Base-by-base conservation (phyloP, 805 yeast species). In the Candida broadrunensis region DNA sequence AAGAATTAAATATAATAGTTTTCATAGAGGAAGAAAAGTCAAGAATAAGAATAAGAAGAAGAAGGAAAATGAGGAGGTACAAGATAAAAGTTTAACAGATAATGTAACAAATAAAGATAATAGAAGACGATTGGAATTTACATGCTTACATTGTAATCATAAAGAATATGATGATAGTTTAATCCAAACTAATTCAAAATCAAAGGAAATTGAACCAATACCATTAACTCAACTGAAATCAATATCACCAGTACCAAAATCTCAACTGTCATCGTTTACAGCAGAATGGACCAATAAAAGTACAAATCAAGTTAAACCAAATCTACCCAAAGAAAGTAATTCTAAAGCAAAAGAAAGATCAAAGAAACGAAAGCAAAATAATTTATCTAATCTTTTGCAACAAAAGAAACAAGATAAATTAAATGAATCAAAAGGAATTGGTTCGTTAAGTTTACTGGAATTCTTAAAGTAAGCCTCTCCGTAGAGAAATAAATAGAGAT, bases 301-400 rank as follows among this genome's bases (percentile, higher is more conserved):
- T 18, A 31, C 37, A 8, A 43, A 37, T 21, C 41, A 37, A 16
- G 43, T 43, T 3, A 41, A 36, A 4, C 11, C 31, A 5, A 32
- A 31, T 19, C 9, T 21, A 21, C 26, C 37, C 12, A 12, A 13
- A 4, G 25, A 23, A 11, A 15, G 11, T 15, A 29, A 44, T 16
- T 14, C 33, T 21, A 36, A 40, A 23, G 63, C 70, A 1, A 71
- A 66, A 47, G 65, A 64, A 17, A 56, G 76, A 35, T 62, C 71
- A 14, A 77, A 74, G 51, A 76, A 73, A 56, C 60, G 77, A 35
- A 76, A 73, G 52, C 62, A 62, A 51, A 72, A 65, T 42, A 65
- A 71, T 15, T 56, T 77, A 19, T 56, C 70, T 2, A 67, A 57
- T 41, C 49, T 78, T 44, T 54, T 78, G 27, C 60, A 61, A 25